phyloP scores from a whole-genome alignment of 2,329 filamentous ascomycete genomes.

The Neonectria neomacrospora region DNA sequence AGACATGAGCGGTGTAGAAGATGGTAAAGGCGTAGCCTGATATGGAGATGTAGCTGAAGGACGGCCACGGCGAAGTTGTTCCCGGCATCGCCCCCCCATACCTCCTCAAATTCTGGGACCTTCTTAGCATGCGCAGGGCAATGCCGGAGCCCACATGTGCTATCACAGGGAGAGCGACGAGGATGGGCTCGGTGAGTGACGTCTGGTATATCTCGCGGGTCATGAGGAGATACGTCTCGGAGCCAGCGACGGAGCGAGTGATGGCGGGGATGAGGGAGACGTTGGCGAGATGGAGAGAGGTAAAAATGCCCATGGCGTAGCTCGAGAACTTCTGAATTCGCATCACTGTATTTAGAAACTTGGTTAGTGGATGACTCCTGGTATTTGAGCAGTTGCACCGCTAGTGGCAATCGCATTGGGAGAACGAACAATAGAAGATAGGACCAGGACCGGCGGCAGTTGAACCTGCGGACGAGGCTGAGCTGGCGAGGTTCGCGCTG shows the following conservation, averaged over 20 bases:
- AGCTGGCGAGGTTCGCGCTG: slow-evolving; percentile 41
- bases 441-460: slow-evolving; percentile 66
- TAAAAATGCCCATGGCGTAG: slow-evolving; percentile 83
- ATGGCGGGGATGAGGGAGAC: slow-evolving; percentile 83
- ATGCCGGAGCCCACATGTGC: slow-evolving; percentile 83
- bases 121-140: slow-evolving; percentile 78
- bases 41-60: slow-evolving; percentile 73
- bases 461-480: slow-evolving; percentile 11
- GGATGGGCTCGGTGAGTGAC: slow-evolving; percentile 78
- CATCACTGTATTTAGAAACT: slow-evolving; percentile 36
- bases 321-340: slow-evolving; percentile 89
- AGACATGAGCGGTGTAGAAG: slow-evolving; percentile 76
- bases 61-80: slow-evolving; percentile 69
- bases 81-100: slow-evolving; percentile 77
- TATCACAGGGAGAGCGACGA: slow-evolving; percentile 79
- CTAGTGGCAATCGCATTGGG: not conserved
- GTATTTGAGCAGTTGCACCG: not conserved
- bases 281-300: slow-evolving; percentile 80
- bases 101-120: slow-evolving; percentile 74
- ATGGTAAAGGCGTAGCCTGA: slow-evolving; percentile 78
- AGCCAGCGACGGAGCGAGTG: slow-evolving; percentile 76
- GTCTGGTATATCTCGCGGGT: slow-evolving; percentile 94
- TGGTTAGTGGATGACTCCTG: slow-evolving; percentile 8
- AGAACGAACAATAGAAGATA: slow-evolving; percentile 77
- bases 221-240: slow-evolving; percentile 88